Conservation (phyloP, 2,329 filamentous ascomycete species). For the Aspergillus versicolor region DNA sequence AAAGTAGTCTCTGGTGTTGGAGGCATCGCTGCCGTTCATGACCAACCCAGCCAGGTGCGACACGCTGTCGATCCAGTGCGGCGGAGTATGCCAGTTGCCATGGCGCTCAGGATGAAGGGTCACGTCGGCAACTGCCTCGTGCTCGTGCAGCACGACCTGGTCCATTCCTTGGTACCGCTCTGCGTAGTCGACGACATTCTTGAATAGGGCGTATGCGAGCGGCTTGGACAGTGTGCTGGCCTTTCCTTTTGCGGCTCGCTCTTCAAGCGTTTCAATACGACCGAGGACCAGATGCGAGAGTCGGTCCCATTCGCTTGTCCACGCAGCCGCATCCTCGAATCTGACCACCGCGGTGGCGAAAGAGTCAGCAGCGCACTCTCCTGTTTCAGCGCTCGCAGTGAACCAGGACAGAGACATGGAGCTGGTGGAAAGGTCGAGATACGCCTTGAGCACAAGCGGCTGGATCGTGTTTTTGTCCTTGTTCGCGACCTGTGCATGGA, state of each 20-base stretch:
- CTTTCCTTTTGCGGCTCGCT: not conserved
- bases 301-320: constrained; percentile 3
- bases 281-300: constrained; percentile 2
- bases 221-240: constrained; percentile 3
- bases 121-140: constrained; percentile 4
- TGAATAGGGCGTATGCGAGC: constrained; percentile 2
- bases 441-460: not conserved
- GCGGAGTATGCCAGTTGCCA: constrained; percentile 32
- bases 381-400: not conserved
- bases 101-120: constrained; percentile 1
- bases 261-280: constrained; percentile 4
- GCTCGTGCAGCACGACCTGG: not conserved
- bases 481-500: constrained; percentile 2
- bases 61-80: constrained; percentile 40
- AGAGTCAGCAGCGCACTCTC: not conserved
- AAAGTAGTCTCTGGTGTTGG: constrained; percentile 29
- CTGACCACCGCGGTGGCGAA: constrained; percentile 1
- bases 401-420: constrained; percentile 7
- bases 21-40: constrained; percentile 28
- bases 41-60: constrained; percentile 37
- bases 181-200: constrained; percentile 8
- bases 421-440: not conserved
- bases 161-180: constrained; percentile 8
- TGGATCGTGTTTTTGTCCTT: not conserved
- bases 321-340: not conserved